These are phyloP conservation scores for Eucalyptus erythrocorys DNA, from an alignment of 345 rosid genomes.

Conservation along the genomic window DNA sequence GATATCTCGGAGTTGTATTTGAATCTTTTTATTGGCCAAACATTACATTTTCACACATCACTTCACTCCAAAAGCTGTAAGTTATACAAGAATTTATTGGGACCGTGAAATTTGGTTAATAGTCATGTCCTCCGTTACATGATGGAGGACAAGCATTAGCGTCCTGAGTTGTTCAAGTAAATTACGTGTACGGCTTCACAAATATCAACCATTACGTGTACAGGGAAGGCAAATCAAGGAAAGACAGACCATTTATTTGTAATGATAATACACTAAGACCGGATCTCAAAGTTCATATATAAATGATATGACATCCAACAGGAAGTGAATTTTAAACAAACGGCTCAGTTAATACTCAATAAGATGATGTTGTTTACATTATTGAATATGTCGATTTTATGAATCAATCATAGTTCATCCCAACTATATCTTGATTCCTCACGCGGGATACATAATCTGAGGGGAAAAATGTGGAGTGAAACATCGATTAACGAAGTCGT, in stretches of 20 bases:
- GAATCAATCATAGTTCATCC: neutral
- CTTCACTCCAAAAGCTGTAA: neutral
- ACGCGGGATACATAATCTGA: neutral
- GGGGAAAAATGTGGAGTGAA: neutral
- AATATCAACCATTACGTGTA: neutral
- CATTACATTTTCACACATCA: neutral
- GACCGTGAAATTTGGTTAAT: neutral
- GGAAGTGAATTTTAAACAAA: neutral
- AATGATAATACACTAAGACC: neutral
- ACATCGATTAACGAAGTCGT: neutral
- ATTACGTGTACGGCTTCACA: neutral
- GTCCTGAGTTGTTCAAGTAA: neutral
- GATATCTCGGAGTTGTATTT: neutral
- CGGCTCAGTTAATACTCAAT: neutral
- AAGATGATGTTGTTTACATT: neutral
- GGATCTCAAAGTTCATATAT: neutral
- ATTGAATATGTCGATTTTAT: neutral
- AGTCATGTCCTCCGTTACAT: neutral
- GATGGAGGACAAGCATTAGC: neutral
- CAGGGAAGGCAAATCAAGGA: neutral
- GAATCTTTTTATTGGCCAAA: neutral
- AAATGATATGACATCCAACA: neutral
- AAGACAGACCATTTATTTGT: neutral
- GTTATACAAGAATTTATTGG: neutral
- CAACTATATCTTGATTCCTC: neutral